A percentile compares a stretch with the other conserved stretches of the same genome.
Conservation (phyloP, 1,284 basidiomycete genomes). For the Pseudozyma thailandica region DNA sequence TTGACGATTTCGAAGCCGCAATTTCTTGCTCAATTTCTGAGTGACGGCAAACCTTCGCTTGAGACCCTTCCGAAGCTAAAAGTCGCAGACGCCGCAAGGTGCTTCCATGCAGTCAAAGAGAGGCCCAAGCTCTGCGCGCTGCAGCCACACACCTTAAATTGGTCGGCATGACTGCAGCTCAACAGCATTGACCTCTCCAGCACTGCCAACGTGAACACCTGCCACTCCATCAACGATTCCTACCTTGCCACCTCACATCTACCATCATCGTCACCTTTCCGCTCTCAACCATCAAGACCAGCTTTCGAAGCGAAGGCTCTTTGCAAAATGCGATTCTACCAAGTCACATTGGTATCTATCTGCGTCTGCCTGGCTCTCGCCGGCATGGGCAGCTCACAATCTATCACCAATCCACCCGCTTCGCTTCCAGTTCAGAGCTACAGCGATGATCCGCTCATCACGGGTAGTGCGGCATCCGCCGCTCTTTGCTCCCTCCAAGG, state of each 20-base stretch:
- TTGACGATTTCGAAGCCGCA: background rate
- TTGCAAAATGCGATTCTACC: background rate
- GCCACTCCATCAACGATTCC: background rate
- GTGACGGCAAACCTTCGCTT: too few species aligned
- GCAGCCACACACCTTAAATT: too few species aligned
- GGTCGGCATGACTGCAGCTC: background rate
- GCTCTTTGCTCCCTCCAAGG: slow-evolving; percentile 22
- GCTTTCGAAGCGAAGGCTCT: background rate
- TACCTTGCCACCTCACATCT: background rate
- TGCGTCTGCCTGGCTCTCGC: slow-evolving; percentile 1
- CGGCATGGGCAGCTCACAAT: background rate
- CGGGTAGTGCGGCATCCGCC: slow-evolving; percentile 8
- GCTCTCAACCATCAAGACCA: background rate
- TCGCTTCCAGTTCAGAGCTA: slow-evolving; percentile 27
- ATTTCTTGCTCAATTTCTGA: too few species aligned
- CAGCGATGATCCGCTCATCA: slow-evolving; percentile 30
- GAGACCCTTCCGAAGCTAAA: too few species aligned
- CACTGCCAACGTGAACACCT: background rate
- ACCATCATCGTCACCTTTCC: background rate
- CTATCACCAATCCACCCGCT: slow-evolving; percentile 20
- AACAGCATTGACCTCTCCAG: too few species aligned
- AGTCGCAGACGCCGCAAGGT: too few species aligned
- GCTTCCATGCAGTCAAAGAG: too few species aligned
- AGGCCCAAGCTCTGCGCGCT: background rate
- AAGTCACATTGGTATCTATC: background rate